Base-by-base conservation (phyloP, 768 basidiomycete species). In the Scleroderma bovista region DNA sequence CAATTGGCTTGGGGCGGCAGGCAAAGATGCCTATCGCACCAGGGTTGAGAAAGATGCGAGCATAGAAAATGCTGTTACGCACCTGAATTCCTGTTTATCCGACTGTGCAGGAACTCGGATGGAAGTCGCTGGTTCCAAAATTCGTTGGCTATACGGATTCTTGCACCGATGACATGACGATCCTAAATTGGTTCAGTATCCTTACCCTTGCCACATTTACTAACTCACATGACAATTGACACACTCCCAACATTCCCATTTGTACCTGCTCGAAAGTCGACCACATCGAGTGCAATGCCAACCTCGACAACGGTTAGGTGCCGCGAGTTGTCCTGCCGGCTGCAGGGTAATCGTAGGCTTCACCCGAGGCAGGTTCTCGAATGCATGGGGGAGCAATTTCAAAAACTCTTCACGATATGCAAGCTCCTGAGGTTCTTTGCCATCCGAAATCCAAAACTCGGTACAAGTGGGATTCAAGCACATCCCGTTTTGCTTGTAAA, bases 181-280 rank as follows among this genome's bases (percentile, higher is more conserved):
- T 24, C 33, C 67, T 69, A 19, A 29, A 17, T 20, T 43, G 6
- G 40, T n/a, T 43, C 22, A 43, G 34, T 29, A 20, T 22, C 17
- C 13, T 40, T 23, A 2, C 20, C 20, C 20, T 37, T 34, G 43
- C 45, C 60, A 47, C 2, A 3, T 13, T 32, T 5, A 13, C 6
- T 15, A 17, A 51, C 69, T 46, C 64, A 87, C 88, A 16, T 70
- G 57, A 60, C 87, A 91, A 49, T 72, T 58, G 29, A 71, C 64
- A 58, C 88, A 92, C 61, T 86, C 77, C 79, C 86, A 88, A 44
- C 75, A 60, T 60, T 86, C 78, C 88, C 87, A 89, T 64, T 83
- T 84, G 46, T 63, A 81, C 56, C 88, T 77, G 69, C 80, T 81
- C 9, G 87, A 86, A 36, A 91, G 65, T 22, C 86, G 76, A 24